These are phyloP conservation scores for Rubroboletus pulcherrimus DNA, from an alignment of 768 basidiomycete genomes.

Conservation along the genomic window DNA sequence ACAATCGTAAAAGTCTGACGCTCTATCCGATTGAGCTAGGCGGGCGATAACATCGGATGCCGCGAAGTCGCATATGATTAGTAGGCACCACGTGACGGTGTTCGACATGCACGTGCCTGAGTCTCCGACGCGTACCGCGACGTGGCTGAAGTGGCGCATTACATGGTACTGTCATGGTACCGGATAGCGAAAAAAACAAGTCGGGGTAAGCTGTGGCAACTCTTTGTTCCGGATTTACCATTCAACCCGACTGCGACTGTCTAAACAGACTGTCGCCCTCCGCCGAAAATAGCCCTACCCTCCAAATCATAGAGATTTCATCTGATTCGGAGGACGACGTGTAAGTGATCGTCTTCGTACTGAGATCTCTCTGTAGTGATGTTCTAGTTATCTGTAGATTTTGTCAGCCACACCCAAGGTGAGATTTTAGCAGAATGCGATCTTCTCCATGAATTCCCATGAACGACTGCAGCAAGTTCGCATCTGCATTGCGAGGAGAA, in stretches of 20 bases:
- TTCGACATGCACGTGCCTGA: slow-evolving; percentile 17
- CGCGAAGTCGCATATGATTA: slow-evolving; percentile 33
- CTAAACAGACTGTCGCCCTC: not conserved
- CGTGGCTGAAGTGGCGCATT: not conserved
- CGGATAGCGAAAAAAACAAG: slow-evolving; percentile 51
- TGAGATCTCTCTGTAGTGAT: not conserved
- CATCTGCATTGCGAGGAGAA: not conserved
- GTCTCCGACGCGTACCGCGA: slow-evolving; percentile 3
- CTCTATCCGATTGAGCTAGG: slow-evolving; percentile 69
- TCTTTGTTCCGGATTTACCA: not conserved
- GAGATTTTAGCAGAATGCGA: not conserved
- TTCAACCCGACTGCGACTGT: not conserved
- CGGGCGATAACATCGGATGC: slow-evolving; percentile 32
- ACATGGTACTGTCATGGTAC: slow-evolving; percentile 25
- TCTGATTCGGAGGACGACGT: slow-evolving; percentile 43
- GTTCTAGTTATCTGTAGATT: slow-evolving; percentile 3
- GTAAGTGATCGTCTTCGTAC: slow-evolving; percentile 21
- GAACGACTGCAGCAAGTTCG: slow-evolving; percentile 4
- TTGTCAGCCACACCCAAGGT: slow-evolving; percentile 10
- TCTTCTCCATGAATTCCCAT: not conserved
- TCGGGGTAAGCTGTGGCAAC: slow-evolving; percentile 23
- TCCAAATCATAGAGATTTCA: slow-evolving; percentile 53
- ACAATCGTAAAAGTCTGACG: slow-evolving; percentile 55
- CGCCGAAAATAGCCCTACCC: slow-evolving; percentile 1
- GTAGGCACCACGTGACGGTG: slow-evolving; percentile 8